These are phyloP conservation scores for Cucurbitaria berberidis DNA, from an alignment of 2,329 filamentous ascomycete species.

Conservation along the genomic window DNA sequence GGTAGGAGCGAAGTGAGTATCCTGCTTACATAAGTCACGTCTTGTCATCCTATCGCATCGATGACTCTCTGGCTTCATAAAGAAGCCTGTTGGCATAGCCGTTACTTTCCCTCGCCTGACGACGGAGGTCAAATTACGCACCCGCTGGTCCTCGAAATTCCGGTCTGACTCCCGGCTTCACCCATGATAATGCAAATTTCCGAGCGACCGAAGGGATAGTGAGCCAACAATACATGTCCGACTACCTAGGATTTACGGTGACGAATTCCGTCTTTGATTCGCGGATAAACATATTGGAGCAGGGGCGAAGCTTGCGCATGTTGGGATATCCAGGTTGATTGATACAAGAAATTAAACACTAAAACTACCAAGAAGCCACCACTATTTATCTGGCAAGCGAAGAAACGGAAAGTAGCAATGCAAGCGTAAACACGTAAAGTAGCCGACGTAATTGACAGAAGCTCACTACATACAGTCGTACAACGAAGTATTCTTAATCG, in stretches of 20 bases:
- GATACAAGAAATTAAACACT: slow-evolving; percentile 15
- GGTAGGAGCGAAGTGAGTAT: no score
- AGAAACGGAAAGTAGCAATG: slow-evolving; percentile 4
- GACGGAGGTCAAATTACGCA: neutral
- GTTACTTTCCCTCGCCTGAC: neutral
- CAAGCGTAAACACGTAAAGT: slow-evolving; percentile 20
- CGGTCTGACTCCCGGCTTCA: neutral
- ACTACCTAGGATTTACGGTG: neutral
- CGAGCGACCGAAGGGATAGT: neutral
- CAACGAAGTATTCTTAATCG: slow-evolving; percentile 6
- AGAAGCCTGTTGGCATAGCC: neutral
- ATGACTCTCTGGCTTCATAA: neutral
- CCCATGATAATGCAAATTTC: neutral
- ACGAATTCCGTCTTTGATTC: neutral
- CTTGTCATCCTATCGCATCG: no score
- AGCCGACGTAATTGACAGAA: slow-evolving; percentile 11
- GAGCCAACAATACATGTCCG: neutral
- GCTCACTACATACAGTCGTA: slow-evolving; percentile 13
- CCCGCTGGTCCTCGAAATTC: neutral
- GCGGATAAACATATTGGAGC: neutral
- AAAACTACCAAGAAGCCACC: slow-evolving; percentile 19
- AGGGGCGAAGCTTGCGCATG: neutral
- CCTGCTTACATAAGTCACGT: no score
- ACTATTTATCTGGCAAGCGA: slow-evolving; percentile 11
- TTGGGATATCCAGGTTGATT: neutral